Base-by-base conservation (phyloP, 2,329 filamentous ascomycete species). In the Ambrosiella cleistominuta region DNA sequence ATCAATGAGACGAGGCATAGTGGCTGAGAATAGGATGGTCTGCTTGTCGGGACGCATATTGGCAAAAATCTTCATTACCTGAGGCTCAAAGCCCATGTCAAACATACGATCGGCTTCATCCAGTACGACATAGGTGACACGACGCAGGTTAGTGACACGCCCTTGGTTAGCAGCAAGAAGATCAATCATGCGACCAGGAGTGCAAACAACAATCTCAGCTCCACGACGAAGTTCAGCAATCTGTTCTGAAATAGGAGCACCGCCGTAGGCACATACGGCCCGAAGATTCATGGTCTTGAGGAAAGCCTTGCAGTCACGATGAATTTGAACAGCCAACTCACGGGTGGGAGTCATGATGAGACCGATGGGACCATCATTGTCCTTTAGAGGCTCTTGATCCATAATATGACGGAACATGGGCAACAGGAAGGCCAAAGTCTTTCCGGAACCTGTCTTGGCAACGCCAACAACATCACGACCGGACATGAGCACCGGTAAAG, bases 61-160 rank as follows among this genome's bases (percentile, higher is more conserved):
- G 63, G 82, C 82, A 67, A 97, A 83, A 60, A 98, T 93, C 70
- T 95, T 96, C 81, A 93, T 93, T 57, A 98, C 90, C 69, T 98
- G 93, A 1, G 93, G 91, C 70, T 95, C 91, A 66, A 98, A 98
- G 12, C 93, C 93, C 93, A 98, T 97, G 69, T 98, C 93, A 68
- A 97, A 96, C 93, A 98, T 97, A 62, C 93, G 85, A 70, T 98
- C 93, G 53, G 93, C 93, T 71, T 98, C 93, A 67, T 98, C 93
- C 44, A 98, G 79, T 9, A 98, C 93, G 27, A 96, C 82, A 68
- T 97, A 98, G 0, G 88, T 93, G 11, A 95, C 88, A 62, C 93
- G 80, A 64, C 80, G 82, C 59, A 98, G 75, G 66, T 94, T 97
- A 11, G 91, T 95, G 8, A 97, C 90, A 62, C 90, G 82, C n/a